A percentile compares a stretch with the other conserved stretches of the same genome.
These are phyloP conservation scores for Orbilia ellipsospora DNA, from an alignment of 2,329 filamentous ascomycete species.

Conservation along the genomic window DNA sequence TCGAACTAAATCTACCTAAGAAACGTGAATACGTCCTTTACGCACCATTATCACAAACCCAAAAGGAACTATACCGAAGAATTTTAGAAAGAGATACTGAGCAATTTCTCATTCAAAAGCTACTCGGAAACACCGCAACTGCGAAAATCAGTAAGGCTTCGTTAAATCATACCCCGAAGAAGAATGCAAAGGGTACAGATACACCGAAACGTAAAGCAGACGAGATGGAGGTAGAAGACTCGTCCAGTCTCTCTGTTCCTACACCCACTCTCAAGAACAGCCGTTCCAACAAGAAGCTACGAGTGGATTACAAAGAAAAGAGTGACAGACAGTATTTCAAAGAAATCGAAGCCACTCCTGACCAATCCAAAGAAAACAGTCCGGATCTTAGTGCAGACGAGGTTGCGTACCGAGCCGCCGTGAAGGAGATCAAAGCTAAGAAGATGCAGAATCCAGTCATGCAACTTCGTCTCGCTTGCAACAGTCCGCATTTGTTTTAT, in stretches of 20 bases:
- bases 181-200: conserved; percentile 21
- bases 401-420: conserved; percentile 36
- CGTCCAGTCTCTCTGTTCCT: conserved; percentile 18
- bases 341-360: conserved; percentile 64
- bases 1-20: conserved; percentile 89
- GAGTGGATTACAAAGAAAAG: conserved; percentile 52
- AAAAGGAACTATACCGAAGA: conserved; percentile 88
- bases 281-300: conserved; percentile 52
- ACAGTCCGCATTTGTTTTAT: conserved; percentile 96
- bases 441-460: conserved; percentile 93
- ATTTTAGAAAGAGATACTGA: conserved; percentile 83
- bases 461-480: conserved; percentile 90
- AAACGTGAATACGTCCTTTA: conserved; percentile 97
- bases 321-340: conserved; percentile 65
- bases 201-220: conserved; percentile 43
- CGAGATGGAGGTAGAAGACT: conserved; percentile 35
- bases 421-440: conserved; percentile 82
- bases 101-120: conserved; percentile 57
- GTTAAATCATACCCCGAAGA: conserved; percentile 16
- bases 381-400: conserved; percentile 56
- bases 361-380: conserved; percentile 40
- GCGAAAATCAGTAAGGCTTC: conserved; percentile 11
- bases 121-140: conserved; percentile 37
- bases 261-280: conserved; percentile 23
- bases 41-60: conserved; percentile 88